Evolutionary conservation across 495 filamentous ascomycete genomes (phyloP), one percentile per base, ranked within the genome.

Genomic region (Glonium stellatum): DNA sequence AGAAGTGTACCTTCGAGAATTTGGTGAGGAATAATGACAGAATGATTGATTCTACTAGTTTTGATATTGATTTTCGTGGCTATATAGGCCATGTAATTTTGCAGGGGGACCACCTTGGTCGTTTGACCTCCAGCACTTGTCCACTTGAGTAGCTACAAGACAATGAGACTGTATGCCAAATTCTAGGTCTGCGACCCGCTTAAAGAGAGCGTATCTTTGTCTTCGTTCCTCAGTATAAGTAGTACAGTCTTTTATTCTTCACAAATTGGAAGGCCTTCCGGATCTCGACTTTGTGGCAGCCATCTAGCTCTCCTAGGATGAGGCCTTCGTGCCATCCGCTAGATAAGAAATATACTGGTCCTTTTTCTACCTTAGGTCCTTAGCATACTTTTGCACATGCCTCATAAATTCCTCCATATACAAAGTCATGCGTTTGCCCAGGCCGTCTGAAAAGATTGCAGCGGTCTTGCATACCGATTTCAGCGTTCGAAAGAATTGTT

Each of bases 11-110:
- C 35, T 5, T 35, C 6, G 5, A 60, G 27, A 13, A 21, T 21
- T 4, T 42, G 6, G 8, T 12, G 13, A 9, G 60, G 9, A 9
- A 1, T 23, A 4, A 9, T 8, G 25, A 61, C 51, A 10, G 59
- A 44, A 39, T 62, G 55, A 35, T 62, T 59, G 35, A 49, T 36
- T 12, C 55, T 50, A 4, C 31, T 54, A 37, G 37, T 27, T 37
- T 62, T 66, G 9, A 62, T 25, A 35, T 66, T 66, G 21, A 53
- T 41, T 37, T 66, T 66, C 63, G 62, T 62, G 13, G 27, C 37
- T 13, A 66, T n/a, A 36, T 66, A 59, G 1, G 27, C 57, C 47
- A 64, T 41, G 48, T 55, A 39, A 8, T 55, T 18, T 54, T 53
- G 57, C 52, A 60, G 23, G 5, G 23, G 23, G 27, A 31, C 46